A percentile compares a stretch with the other conserved stretches of the same genome.
phyloP scores from a whole-genome alignment of 176 grass and related monocot species.

The Typha latifolia region DNA sequence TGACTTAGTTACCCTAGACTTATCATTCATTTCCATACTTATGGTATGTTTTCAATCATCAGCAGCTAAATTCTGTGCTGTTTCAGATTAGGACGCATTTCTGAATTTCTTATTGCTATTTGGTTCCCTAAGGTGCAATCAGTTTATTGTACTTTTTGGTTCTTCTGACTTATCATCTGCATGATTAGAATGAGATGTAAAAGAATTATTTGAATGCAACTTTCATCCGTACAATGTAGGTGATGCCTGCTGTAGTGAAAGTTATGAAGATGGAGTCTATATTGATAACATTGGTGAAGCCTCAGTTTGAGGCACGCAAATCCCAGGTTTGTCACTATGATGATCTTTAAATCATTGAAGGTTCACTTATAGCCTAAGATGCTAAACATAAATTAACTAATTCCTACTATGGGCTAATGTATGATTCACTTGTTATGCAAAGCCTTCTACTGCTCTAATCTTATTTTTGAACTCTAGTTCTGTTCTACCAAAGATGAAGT shows the following conservation, averaged over 20 bases:
- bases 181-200: too few relatives aligned
- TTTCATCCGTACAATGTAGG: conserved; percentile 35
- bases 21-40: conserved; percentile 96
- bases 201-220: not conserved
- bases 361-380: not conserved
- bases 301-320: conserved; percentile 85
- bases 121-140: not conserved
- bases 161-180: too few relatives aligned
- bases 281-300: conserved; percentile 83
- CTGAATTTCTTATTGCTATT: not conserved
- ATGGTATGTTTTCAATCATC: conserved; percentile 43
- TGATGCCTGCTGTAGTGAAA: conserved; percentile 89
- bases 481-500: not conserved
- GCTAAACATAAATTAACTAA: too few relatives aligned
- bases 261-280: conserved; percentile 81
- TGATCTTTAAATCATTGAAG: not conserved
- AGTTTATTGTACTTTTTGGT: too few relatives aligned
- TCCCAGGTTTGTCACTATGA: conserved; percentile 44
- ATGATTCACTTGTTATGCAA: too few relatives aligned
- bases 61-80: conserved; percentile 3
- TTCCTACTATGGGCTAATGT: too few relatives aligned
- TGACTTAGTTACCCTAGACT: conserved; percentile 78
- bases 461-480: not conserved
- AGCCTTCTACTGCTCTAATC: too few relatives aligned
- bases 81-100: not conserved